Base-by-base conservation (phyloP, 2,329 filamentous ascomycete species). In the Alternaria triticimaculans region DNA sequence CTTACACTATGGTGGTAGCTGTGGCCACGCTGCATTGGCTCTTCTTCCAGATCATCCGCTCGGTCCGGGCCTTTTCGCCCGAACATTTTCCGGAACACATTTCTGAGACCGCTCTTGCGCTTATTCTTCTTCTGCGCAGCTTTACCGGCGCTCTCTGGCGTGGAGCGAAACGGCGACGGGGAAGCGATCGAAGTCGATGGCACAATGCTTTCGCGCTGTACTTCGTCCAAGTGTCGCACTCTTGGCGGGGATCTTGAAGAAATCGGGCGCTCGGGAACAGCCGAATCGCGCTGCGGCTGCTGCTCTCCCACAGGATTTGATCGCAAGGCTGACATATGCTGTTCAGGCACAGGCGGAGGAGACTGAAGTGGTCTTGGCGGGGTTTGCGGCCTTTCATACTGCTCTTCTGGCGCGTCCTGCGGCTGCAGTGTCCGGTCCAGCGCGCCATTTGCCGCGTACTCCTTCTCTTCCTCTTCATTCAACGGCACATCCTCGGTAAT, bases 41-140 rank as follows among this genome's bases (percentile, higher is more conserved):
- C 69, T 51, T 72, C 68, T n/a, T 72, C 69, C 11, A 62, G 63
- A 49, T 76, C 67, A 8, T 68, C 65, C 8, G 58, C 59, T 49
- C 74, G 72, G 11, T 78, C 75, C 15, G 71, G 74, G 30, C 71
- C 69, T 60, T 69, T 78, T 41, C 74, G 71, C 14, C 78, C 75
- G 58, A 81, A 80, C 74, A 81, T 80, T 56, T 79, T 79, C 4
- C 78, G 72, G 53, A 81, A 78, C 7, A 79, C 78, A 65, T 72
- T 72, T 37, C 75, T 66, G 25, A 81, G 68, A 9, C 78, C 76
- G 44, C 79, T 79, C 60, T 76, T 78, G 41, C 77, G 74, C 65
- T 78, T 41, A 10, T 41, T 76, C 66, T 75, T 76, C 70, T 74
- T 78, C 33, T 74, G 68, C 11, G 71, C 63, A 53, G 66, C 21